Percentiles rank a stretch among this genome's conserved stretches.
phyloP scores from a whole-genome alignment of 345 rosid genomes.

The Streptanthus diversifolius region DNA sequence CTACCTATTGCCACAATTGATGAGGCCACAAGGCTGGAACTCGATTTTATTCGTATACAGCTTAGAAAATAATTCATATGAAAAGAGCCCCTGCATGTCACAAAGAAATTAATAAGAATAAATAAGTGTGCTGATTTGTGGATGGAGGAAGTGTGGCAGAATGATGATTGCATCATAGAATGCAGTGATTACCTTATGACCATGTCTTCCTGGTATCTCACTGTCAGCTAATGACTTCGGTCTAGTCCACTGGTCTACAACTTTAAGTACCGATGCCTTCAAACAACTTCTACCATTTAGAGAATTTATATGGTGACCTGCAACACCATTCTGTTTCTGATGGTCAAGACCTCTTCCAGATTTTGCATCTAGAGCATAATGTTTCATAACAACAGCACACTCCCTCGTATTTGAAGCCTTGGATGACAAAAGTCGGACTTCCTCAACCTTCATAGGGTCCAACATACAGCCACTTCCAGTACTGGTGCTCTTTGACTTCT shows the following conservation, averaged over 20 bases:
- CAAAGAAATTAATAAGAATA: conserved; percentile 21
- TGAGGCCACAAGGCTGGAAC: conserved; percentile 80
- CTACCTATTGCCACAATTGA: conserved; percentile 93
- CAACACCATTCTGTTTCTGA: conserved; percentile 33
- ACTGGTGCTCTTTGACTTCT: conserved; percentile 35
- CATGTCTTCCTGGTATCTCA: conserved; percentile 52
- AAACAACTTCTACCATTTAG: conserved; percentile 42
- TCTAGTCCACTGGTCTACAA: conserved; percentile 63
- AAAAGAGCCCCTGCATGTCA: conserved; percentile 63
- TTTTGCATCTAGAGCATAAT: conserved; percentile 37
- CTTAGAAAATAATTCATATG: conserved; percentile 76
- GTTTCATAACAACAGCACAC: conserved; percentile 30
- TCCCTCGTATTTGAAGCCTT: conserved; percentile 31
- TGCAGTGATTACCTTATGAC: conserved; percentile 51
- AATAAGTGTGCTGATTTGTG: conserved; percentile 4
- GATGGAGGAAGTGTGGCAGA: background rate
- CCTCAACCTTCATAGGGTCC: conserved; percentile 38
- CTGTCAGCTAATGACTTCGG: conserved; percentile 45
- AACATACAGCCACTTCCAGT: conserved; percentile 27
- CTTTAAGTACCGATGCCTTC: conserved; percentile 61
- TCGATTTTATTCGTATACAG: conserved; percentile 68
- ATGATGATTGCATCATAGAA: conserved; percentile 9
- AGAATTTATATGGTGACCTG: conserved; percentile 32
- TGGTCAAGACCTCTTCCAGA: conserved; percentile 37
- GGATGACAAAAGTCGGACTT: conserved; percentile 27